These are phyloP conservation scores for Musa schizocarpa DNA, from an alignment of 176 grass and related monocot species.

Conservation along the genomic window DNA sequence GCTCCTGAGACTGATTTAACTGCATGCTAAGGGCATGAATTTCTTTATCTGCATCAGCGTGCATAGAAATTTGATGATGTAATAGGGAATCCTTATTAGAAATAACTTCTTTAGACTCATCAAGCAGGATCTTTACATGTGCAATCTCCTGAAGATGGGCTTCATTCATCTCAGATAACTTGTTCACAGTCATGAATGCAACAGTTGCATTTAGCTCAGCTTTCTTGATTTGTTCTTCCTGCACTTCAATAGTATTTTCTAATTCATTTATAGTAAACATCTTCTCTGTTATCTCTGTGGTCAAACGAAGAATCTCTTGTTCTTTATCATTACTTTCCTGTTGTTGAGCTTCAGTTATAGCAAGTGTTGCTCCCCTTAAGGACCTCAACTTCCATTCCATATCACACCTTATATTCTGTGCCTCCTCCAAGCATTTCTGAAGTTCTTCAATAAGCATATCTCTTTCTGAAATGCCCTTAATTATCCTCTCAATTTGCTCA, in stretches of 20 bases:
- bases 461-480: slow-evolving; percentile 64
- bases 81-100: slow-evolving; percentile 53
- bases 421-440: slow-evolving; percentile 66
- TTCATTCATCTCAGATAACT: slow-evolving; percentile 21
- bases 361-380: slow-evolving; percentile 79
- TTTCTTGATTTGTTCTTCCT: slow-evolving; percentile 8
- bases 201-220: slow-evolving; percentile 18
- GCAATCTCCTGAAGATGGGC: slow-evolving; percentile 25
- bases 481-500: slow-evolving; percentile 54
- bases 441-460: slow-evolving; percentile 74
- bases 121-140: slow-evolving; percentile 32
- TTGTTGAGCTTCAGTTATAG: slow-evolving; percentile 67
- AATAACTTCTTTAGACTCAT: slow-evolving; percentile 42
- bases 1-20: slow-evolving; percentile 39
- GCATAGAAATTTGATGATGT: slow-evolving; percentile 34
- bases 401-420: slow-evolving; percentile 54
- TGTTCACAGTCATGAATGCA: slow-evolving; percentile 17
- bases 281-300: slow-evolving; percentile 40
- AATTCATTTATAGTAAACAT: slow-evolving; percentile 5
- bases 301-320: slow-evolving; percentile 45
- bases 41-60: slow-evolving; percentile 30
- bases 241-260: slow-evolving; percentile 10
- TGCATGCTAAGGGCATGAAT: slow-evolving; percentile 34
- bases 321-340: slow-evolving; percentile 68
- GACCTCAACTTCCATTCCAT: slow-evolving; percentile 84